Conservation (phyloP, 257 asterid species). For the Oldenlandia corymbosa region DNA sequence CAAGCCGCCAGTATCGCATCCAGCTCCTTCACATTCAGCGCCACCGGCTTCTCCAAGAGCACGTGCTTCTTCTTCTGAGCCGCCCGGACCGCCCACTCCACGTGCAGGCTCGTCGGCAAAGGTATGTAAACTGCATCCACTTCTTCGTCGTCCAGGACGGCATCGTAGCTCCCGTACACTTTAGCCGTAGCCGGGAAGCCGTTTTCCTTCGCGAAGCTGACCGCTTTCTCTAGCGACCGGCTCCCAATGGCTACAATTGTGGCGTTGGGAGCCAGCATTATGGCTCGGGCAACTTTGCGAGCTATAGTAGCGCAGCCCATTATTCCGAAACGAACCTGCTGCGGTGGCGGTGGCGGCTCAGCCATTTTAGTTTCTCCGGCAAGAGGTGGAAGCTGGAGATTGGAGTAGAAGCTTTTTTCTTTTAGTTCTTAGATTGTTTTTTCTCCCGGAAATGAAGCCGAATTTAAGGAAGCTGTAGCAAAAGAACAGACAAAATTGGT, state of each 20-base stretch:
- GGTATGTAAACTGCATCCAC: slow-evolving; percentile 45
- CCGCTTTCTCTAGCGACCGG: slow-evolving; percentile 37
- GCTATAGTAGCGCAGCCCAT: slow-evolving; percentile 43
- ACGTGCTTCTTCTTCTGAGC: slow-evolving; percentile 38
- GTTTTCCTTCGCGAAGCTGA: slow-evolving; percentile 24
- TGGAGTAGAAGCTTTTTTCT: too few relatives aligned
- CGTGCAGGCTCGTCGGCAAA: slow-evolving; percentile 41
- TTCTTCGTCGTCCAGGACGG: slow-evolving; percentile 35
- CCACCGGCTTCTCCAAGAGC: slow-evolving; percentile 41
- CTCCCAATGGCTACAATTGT: slow-evolving; percentile 38
- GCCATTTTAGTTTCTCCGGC: slow-evolving; percentile 18
- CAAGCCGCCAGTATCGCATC: slow-evolving; percentile 37
- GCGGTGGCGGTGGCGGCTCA: too few relatives aligned
- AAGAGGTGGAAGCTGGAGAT: too few relatives aligned
- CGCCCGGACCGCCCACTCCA: slow-evolving; percentile 36
- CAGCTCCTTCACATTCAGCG: slow-evolving; percentile 33
- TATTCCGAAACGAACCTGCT: slow-evolving; percentile 38
- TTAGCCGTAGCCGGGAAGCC: slow-evolving; percentile 26
- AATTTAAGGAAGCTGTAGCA: too few relatives aligned
- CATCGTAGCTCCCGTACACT: slow-evolving; percentile 36
- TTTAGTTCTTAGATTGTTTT: too few relatives aligned
- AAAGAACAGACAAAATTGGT: too few relatives aligned
- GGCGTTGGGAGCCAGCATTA: slow-evolving; percentile 27
- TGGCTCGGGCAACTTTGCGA: slow-evolving; percentile 35
- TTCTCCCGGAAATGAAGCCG: too few relatives aligned